Base-by-base conservation (phyloP, 1,284 basidiomycete species). In the Marasmius oreades region DNA sequence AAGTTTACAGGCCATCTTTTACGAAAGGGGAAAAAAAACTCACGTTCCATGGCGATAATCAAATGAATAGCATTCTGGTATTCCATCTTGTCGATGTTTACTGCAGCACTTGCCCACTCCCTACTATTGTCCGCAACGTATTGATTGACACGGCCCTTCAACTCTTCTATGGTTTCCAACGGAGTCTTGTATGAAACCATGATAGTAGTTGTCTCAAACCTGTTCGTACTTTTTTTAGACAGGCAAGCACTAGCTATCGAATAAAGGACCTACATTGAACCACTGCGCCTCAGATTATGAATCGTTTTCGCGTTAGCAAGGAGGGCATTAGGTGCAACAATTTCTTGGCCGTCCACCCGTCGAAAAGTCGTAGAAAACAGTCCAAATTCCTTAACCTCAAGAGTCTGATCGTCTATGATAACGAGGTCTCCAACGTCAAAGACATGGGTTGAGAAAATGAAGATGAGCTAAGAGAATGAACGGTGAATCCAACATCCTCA, bases 361-460 rank as follows among this genome's bases (percentile, higher is more conserved):
- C 84, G 78, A 74, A 93, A 93, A 0, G 82, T 84, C 4, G 92
- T 93, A 1, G 89, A 85, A 63, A 93, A 91, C 36, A 93, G 73
- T 20, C 92, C 91, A 65, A 93, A 92, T 65, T 92, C 89, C 56
- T 82, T 80, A 28, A 91, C 89, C 59, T 82, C 78, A 53, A 88
- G 68, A 12, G 77, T 72, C 79, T 84, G 79, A 57, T 86, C 86
- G 65, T 90, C 89, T 61, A 91, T 90, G 77, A 90, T 81, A 8
- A 91, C 85, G 28, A 91, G 70, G 64, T 91, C 90, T 20, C 89
- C 89, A 8, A 90, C 84, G 65, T 90, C 88, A 63, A 86, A 90
- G 18, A 88, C 84, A 63, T 90, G 89, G 0, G 88, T 90, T 0
- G 88, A 89, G 70, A 93, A 92, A 61, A 92, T 92, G 73, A 93